Base-by-base conservation (phyloP, 352 stramenopile genomes). In the Pythium dissimile region DNA sequence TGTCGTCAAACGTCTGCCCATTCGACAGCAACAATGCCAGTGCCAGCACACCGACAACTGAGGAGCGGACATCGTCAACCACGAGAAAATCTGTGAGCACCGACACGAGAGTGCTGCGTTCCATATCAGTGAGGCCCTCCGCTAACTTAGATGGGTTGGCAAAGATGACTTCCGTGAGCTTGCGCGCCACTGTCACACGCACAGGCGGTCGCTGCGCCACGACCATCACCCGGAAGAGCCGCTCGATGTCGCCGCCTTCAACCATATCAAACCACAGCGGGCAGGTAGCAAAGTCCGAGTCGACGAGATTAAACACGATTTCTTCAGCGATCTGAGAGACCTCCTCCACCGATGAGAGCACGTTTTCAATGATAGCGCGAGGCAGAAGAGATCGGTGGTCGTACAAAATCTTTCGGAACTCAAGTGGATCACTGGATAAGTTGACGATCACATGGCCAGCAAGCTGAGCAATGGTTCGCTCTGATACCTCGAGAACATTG, bases 371-470 rank as follows among this genome's bases (percentile, higher is more conserved):
- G 52, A 93, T 86, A 12, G 76, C 66, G 20, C 50, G 54, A 1
- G 78, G 80, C 0, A 92, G 53, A 38, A 86, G 64, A 2, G 61
- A 35, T 2, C 74, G 73, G 48, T 91, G 77, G 45, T 93, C 79
- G 48, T 89, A 90, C 57, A 93, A 41, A 23, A 77, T 86, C 55
- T 91, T 89, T 24, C 83, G 80, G 52, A 93, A 93, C 53, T 88
- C 83, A 3, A 91, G 61, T 11, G 83, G 78, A 45, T 93, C 79
- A n/a, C 51, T 80, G 0, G 83, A 88, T 24, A 93, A 64, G 18
- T 87, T 69, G 15, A 89, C 80, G 20, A 93, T 60, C 18, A 91
- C 76, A 2, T 64, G 68, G 5, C 80, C 80, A 15, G 82, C 68
- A 8, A 86, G 67, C 21, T 65, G 62, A 9, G 72, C 70, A 6